Conservation (phyloP, 1,139 yeast genomes). For the Protomyces gravidus region DNA sequence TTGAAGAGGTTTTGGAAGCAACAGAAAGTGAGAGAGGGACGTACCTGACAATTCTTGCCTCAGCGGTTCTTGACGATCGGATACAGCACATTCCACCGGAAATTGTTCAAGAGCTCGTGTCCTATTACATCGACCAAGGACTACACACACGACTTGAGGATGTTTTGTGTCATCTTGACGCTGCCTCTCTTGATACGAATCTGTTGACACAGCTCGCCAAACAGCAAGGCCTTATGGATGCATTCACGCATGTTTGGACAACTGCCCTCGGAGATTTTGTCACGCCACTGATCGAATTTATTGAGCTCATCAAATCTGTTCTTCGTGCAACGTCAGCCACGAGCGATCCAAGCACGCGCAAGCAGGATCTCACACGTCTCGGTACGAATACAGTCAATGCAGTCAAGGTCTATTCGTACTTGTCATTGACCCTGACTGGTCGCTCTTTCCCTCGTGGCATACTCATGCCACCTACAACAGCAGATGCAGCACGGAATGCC, state of each 20-base stretch:
- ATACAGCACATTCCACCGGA: constrained; percentile 56
- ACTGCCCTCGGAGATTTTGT: constrained; percentile 59
- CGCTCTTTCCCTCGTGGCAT: constrained; percentile 71
- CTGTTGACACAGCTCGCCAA: constrained; percentile 59
- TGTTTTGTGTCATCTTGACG: constrained; percentile 61
- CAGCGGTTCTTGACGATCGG: constrained; percentile 49
- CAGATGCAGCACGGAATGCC: constrained; percentile 45
- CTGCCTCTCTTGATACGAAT: constrained; percentile 67
- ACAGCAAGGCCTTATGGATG: constrained; percentile 53
- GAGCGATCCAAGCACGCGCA: constrained; percentile 26
- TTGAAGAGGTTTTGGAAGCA: constrained; percentile 55
- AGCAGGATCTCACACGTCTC: constrained; percentile 2
- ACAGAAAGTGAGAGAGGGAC: constrained; percentile 40
- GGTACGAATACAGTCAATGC: constrained; percentile 35
- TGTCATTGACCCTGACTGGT: constrained; percentile 69
- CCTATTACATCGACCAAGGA: constrained; percentile 45
- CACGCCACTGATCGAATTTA: constrained; percentile 61
- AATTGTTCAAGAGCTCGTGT: constrained; percentile 58
- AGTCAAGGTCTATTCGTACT: constrained; percentile 53
- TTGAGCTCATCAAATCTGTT: constrained; percentile 37
- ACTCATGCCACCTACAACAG: constrained; percentile 41
- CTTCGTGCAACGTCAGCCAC: constrained; percentile 3
- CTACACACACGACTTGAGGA: constrained; percentile 56
- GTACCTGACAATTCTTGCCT: constrained; percentile 53
- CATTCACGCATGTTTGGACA: constrained; percentile 66